Percentiles rank a stretch among this genome's conserved stretches.
These are phyloP conservation scores for Metschnikowia aberdeeniae DNA, from an alignment of 805 yeast species.

Conservation along the genomic window DNA sequence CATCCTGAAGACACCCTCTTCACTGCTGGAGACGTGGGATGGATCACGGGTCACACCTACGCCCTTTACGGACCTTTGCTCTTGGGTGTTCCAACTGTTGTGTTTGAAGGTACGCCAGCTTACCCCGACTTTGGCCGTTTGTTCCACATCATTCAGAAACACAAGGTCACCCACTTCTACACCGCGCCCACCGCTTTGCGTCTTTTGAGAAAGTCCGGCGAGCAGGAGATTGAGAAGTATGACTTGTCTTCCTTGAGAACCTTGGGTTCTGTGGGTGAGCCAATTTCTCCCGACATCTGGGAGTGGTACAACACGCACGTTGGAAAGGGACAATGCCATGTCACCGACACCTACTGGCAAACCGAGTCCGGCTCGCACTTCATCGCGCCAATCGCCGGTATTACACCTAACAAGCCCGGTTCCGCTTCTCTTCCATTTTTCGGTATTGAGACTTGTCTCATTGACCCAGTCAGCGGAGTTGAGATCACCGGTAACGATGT, in stretches of 20 bases:
- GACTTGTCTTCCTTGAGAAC: conserved; percentile 63
- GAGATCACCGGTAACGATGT: conserved; percentile 66
- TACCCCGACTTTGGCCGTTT: conserved; percentile 77
- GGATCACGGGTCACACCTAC: conserved; percentile 88
- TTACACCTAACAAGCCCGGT: conserved; percentile 81
- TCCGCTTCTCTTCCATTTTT: conserved; percentile 82
- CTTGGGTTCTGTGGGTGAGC: conserved; percentile 83
- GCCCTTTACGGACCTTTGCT: conserved; percentile 77
- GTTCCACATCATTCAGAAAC: conserved; percentile 71
- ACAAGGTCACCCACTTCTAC: conserved; percentile 73
- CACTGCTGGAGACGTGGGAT: conserved; percentile 89
- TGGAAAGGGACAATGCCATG: conserved; percentile 66
- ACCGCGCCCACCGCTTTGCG: conserved; percentile 84
- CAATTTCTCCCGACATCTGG: conserved; percentile 83
- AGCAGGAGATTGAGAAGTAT: conserved; percentile 53
- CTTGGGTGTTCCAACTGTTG: conserved; percentile 73
- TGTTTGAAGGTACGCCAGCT: conserved; percentile 85
- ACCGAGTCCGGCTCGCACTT: conserved; percentile 83
- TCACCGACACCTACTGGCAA: conserved; percentile 86
- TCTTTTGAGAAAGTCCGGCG: conserved; percentile 72
- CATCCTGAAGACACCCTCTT: conserved; percentile 71
- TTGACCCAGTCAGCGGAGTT: conserved; percentile 71
- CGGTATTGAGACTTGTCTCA: conserved; percentile 68
- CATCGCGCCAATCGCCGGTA: conserved; percentile 69
- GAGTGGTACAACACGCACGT: conserved; percentile 76